Base-by-base conservation (phyloP, 2,329 filamentous ascomycete species). In the Aspergillus udagawae region DNA sequence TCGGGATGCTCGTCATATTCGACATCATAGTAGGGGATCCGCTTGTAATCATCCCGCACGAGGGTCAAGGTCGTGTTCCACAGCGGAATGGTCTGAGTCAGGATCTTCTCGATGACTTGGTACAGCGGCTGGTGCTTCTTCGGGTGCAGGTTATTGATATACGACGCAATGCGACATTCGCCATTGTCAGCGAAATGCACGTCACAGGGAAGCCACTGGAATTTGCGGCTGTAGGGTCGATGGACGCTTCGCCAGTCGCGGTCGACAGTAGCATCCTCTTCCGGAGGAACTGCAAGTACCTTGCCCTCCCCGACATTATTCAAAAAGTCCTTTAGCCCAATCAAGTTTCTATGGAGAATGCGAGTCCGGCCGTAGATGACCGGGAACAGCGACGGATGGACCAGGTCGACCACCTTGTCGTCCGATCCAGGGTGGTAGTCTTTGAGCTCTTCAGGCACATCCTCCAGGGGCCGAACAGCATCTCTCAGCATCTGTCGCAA, bases 391-490 rank as follows among this genome's bases (percentile, higher is more conserved):
- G 86, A 89, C 0, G 86, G 86, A 60, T 89, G 82, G 2, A 89
- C 80, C 0, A 89, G 73, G 65, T 89, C 81, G 0, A 87, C 78
- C 0, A 89, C 85, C 57, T 80, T 80, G 0, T 74, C 69, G 29
- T 83, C 73, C 1, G 81, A 84, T 3, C 79, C 74, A 0, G 85
- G 86, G 69, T 88, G 85, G 79, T 84, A 89, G 67, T 89, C 86
- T 63, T 83, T 83, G 35, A 74, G 52, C 0, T 71, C 55, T 5
- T 83, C 80, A 2, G 44, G 44, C 12, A 47, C 23, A 38, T 82
- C 67, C 61, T 87, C 82, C 1, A 90, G 71, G 0, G 69, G 69
- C 1, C 70, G 67, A 27, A 83, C 80, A 1, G 76, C 80, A 4
- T 68, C 64, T 32, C 70, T 75, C 1, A 88, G 75, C 0, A 70